A percentile compares a stretch with the other conserved stretches of the same genome.
Evolutionary conservation across 192 early-diverging fungal genomes (phyloP).

Genomic region (Phycomyces nitens): DNA sequence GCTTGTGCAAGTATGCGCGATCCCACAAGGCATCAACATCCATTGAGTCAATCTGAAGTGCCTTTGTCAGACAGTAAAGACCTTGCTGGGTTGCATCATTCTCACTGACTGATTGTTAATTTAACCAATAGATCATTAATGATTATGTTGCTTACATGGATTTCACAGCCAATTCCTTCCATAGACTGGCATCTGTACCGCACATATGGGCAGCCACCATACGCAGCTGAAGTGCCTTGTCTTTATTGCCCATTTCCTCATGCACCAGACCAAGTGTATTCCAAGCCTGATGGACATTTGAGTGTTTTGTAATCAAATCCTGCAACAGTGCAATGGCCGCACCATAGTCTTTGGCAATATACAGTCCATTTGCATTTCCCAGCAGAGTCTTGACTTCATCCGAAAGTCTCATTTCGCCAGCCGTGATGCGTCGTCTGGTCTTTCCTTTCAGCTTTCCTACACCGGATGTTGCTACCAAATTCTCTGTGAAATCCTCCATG

Average conservation of each 20-base stretch:
- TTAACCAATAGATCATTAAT: neutral
- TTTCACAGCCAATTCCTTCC: constrained; percentile 78
- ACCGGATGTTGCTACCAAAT: constrained; percentile 19
- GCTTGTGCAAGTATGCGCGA: constrained; percentile 60
- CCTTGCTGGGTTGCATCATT: constrained; percentile 70
- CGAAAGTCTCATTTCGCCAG: constrained; percentile 18
- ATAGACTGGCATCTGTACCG: constrained; percentile 64
- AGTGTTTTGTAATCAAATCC: constrained; percentile 70
- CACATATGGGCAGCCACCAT: constrained; percentile 90
- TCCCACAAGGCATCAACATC: constrained; percentile 71
- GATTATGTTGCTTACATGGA: constrained; percentile 53
- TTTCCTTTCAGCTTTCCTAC: constrained; percentile 11
- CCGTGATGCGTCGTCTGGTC: neutral
- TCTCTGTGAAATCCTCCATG: constrained; percentile 24
- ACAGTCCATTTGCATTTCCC: constrained; percentile 76
- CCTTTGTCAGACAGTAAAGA: constrained; percentile 76
- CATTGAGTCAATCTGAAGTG: constrained; percentile 57
- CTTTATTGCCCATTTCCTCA: constrained; percentile 74
- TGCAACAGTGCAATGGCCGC: constrained; percentile 73
- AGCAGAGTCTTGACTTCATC: constrained; percentile 57
- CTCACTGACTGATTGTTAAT: constrained; percentile 33
- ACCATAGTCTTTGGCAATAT: constrained; percentile 64
- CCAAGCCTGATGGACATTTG: constrained; percentile 80
- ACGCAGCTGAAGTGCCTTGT: constrained; percentile 72
- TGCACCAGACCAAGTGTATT: constrained; percentile 84